These are phyloP conservation scores for Penicillium samsonianum DNA, from an alignment of 495 filamentous ascomycete genomes.

Conservation along the genomic window DNA sequence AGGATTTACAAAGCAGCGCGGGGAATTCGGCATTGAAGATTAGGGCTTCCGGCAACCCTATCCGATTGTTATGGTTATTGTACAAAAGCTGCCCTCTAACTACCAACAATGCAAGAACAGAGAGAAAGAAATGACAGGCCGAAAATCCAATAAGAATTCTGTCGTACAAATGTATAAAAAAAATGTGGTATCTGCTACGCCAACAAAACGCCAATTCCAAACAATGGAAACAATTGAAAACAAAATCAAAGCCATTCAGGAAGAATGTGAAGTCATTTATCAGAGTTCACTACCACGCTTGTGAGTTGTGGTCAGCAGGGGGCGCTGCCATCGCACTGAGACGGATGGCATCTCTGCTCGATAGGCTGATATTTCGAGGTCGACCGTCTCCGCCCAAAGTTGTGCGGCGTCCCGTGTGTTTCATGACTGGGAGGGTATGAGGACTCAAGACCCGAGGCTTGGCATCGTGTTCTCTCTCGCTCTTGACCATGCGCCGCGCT, in stretches of 20 bases:
- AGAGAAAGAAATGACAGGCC: slow-evolving; percentile 15
- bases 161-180: slow-evolving; percentile 16
- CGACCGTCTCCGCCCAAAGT: slow-evolving; percentile 54
- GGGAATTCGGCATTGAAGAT: slow-evolving; percentile 1
- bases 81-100: background rate
- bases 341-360: slow-evolving; percentile 46
- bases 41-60: slow-evolving; percentile 3
- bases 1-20: slow-evolving; percentile 20
- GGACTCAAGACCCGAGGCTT: slow-evolving; percentile 65
- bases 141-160: slow-evolving; percentile 11
- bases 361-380: slow-evolving; percentile 45
- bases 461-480: slow-evolving; percentile 57
- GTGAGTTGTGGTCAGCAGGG: slow-evolving; percentile 20
- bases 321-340: slow-evolving; percentile 43
- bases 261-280: slow-evolving; percentile 15
- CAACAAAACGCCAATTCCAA: slow-evolving; percentile 35
- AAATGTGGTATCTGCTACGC: slow-evolving; percentile 41
- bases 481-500: slow-evolving; percentile 69
- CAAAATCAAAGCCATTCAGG: slow-evolving; percentile 16
- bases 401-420: slow-evolving; percentile 53
- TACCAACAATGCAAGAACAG: slow-evolving; percentile 13
- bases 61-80: slow-evolving; percentile 3
- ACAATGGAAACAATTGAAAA: slow-evolving; percentile 19
- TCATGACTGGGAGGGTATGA: slow-evolving; percentile 64
- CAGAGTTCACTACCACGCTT: slow-evolving; percentile 21